Conservation (phyloP, 2,329 filamentous ascomycete species). For the Mycosphaerella sp. region DNA sequence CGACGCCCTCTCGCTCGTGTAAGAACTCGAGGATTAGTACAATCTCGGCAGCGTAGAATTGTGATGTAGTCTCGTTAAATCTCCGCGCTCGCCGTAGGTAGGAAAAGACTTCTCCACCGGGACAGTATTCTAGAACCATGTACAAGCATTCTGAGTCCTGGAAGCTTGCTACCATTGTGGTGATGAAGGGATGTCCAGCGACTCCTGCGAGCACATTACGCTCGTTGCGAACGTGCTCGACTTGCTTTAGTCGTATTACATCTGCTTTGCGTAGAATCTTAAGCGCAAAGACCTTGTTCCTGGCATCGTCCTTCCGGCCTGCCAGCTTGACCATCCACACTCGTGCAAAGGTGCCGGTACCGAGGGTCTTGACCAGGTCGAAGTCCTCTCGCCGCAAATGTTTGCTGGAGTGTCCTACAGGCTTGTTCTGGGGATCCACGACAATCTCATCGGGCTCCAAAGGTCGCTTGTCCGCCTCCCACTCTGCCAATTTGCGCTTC, state of each 20-base stretch:
- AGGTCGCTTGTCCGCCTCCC: conserved; percentile 42
- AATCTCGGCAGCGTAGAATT: conserved; percentile 80
- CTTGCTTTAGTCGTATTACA: conserved; percentile 76
- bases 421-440: conserved; percentile 40
- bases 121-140: conserved; percentile 77
- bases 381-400: conserved; percentile 55
- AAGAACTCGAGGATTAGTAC: conserved; percentile 74
- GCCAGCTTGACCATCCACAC: conserved; percentile 70
- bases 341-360: conserved; percentile 70
- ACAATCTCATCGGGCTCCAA: conserved; percentile 40
- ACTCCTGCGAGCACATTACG: conserved; percentile 70
- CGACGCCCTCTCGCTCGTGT: conserved; percentile 72
- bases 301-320: conserved; percentile 32
- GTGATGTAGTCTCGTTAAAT: conserved; percentile 70
- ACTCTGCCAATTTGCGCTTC: conserved; percentile 41
- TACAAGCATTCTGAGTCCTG: conserved; percentile 72
- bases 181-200: conserved; percentile 77
- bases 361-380: conserved; percentile 65
- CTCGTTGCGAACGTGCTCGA: conserved; percentile 81
- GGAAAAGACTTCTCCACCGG: conserved; percentile 77
- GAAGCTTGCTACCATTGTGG: conserved; percentile 69
- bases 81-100: conserved; percentile 70
- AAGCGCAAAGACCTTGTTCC: conserved; percentile 65
- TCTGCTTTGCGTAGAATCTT: conserved; percentile 65
- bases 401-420: conserved; percentile 43